Evolutionary conservation across 2,329 filamentous ascomycete species (phyloP), one percentile per base, ranked within the genome.

Genomic region (Epichloe amarillans): DNA sequence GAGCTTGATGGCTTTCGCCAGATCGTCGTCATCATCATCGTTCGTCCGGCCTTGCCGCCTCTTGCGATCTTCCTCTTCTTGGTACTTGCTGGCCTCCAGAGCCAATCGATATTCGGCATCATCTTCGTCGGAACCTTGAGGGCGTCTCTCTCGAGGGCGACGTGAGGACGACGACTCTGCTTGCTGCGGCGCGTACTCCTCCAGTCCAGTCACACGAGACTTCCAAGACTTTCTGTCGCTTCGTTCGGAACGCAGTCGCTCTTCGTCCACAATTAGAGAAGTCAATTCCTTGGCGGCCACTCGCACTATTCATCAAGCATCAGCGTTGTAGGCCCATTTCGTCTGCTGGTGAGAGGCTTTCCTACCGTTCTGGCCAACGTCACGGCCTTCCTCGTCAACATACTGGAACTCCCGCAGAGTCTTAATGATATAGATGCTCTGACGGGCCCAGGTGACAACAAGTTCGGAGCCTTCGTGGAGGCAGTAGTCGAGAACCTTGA

Each of bases 361-460:
- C 82, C 59, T 73, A 96, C 93, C 91, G 70, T 96, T 97, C 63
- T 95, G 88, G 50, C 93, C 93, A 47, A 98, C 93, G 65, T 98
- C 93, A 56, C 86, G 81, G 46, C 90, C 88, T 56, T 98, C 93
- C 63, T 98, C 93, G 58, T 98, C 93, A 49, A 95, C 80, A 66
- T 97, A 95, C 64, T 93, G 86, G 62, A 98, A 98, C 69, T 98
- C 93, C 64, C 93, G 85, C 66, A 98, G 70, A 33, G 93, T 98
- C 75, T 96, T 97, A 74, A 98, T 95, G 69, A 98, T 93, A 70
- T 95, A 98, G 58, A 96, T 84, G 66, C 95, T 97, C 73, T 97
- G 94, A 62, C 90, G 85, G 56, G 90, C 90, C 93, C 93, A 98
- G 4, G 91, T 96, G 47, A 98, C 93, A 36, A 96, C 88, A 56